phyloP scores from a whole-genome alignment of 2,329 filamentous ascomycete species.

The Triangularia verruculosa region DNA sequence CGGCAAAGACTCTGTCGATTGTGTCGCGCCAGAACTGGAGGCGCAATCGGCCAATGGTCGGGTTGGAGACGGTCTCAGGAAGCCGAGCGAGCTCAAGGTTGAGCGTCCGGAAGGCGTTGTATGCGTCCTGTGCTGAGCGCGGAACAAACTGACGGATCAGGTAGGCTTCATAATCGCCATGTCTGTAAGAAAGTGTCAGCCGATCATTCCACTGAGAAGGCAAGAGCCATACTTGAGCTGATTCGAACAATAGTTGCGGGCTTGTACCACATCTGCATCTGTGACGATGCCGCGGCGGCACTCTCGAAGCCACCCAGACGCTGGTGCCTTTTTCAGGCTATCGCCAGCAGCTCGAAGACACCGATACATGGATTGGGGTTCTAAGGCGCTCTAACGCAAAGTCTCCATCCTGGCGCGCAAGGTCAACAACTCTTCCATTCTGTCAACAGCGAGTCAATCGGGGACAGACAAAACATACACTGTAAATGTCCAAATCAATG shows the following conservation, averaged over 20 bases:
- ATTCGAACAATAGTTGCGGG: constrained; percentile 52
- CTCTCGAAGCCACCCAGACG: constrained; percentile 7
- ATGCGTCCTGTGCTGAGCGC: constrained; percentile 69
- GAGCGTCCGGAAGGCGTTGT: constrained; percentile 85
- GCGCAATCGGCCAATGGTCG: constrained; percentile 82
- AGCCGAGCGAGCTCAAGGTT: constrained; percentile 90
- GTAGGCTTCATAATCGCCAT: constrained; percentile 85
- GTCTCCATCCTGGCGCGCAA: constrained; percentile 13
- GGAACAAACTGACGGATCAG: constrained; percentile 84
- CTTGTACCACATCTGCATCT: constrained; percentile 50
- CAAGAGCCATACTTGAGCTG: constrained; percentile 38
- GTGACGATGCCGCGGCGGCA: constrained; percentile 45
- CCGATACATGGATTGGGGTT: constrained; percentile 35
- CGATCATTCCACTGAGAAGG: background rate
- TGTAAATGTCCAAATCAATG: background rate
- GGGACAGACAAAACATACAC: background rate
- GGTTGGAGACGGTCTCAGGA: constrained; percentile 83
- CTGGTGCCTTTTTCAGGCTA: constrained; percentile 38
- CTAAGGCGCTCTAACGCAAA: constrained; percentile 4
- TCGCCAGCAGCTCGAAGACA: constrained; percentile 36
- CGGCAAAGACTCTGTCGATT: constrained; percentile 72
- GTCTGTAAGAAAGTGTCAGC: constrained; percentile 46
- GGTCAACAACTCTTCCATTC: constrained; percentile 1
- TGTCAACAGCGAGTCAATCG: background rate
- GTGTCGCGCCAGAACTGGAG: constrained; percentile 95